phyloP scores from a whole-genome alignment of 371 early-diverging fungal species.

The Encephalitozoon cuniculi region DNA sequence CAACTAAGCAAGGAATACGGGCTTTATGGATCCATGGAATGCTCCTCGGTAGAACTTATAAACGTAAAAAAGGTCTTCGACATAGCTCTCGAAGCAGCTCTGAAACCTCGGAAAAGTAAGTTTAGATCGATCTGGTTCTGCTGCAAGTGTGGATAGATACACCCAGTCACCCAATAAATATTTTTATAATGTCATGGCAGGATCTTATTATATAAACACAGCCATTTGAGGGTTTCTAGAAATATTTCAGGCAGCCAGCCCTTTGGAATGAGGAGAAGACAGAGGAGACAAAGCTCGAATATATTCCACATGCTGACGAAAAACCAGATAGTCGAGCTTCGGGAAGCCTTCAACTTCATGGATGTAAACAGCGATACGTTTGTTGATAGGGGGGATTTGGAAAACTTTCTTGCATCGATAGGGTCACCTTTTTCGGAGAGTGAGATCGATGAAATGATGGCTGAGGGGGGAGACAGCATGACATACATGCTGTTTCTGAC shows the following conservation, averaged over 20 bases:
- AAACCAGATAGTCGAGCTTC: conserved; percentile 80
- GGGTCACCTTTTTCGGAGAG: conserved; percentile 69
- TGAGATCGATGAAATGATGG: conserved; percentile 77
- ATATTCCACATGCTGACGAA: conserved; percentile 95
- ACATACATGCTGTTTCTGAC: conserved; percentile 84
- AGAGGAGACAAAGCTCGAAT: conserved; percentile 72
- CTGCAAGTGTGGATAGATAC: neutral
- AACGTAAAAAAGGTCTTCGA: conserved; percentile 93
- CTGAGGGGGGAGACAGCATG: conserved; percentile 71
- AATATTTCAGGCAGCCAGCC: neutral
- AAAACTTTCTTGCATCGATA: conserved; percentile 70
- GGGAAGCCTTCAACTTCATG: conserved; percentile 82
- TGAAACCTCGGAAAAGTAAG: neutral
- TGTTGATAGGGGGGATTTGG: conserved; percentile 74
- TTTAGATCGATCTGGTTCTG: neutral
- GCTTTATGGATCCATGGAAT: conserved; percentile 84
- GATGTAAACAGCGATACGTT: conserved; percentile 77
- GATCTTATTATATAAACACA: too few species aligned
- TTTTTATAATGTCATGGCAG: neutral
- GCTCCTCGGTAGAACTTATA: conserved; percentile 90
- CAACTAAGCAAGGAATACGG: conserved; percentile 60
- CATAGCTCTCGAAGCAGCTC: conserved; percentile 85
- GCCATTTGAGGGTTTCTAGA: neutral
- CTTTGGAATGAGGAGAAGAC: conserved; percentile 45
- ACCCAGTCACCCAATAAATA: neutral